Percentiles rank a stretch among this genome's conserved stretches.
Evolutionary conservation across 2,329 filamentous ascomycete genomes (phyloP).

Genomic region (Zymoseptoria passerinii): DNA sequence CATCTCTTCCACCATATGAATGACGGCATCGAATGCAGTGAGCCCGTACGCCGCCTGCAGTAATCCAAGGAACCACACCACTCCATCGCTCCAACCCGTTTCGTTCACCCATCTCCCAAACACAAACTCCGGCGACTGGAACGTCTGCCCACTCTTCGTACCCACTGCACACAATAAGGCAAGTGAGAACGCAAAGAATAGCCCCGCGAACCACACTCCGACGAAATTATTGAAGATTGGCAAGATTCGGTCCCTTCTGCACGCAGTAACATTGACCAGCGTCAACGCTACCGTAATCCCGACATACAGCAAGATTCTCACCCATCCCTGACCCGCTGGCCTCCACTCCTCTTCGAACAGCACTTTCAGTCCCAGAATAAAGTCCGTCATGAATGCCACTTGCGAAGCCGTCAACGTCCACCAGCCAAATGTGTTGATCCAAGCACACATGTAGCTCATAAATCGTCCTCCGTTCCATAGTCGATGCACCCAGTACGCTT

Average conservation of each 20-base stretch:
- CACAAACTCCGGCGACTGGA: conserved; percentile 45
- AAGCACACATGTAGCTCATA: conserved; percentile 49
- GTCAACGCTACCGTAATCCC: conserved; percentile 44
- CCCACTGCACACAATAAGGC: conserved; percentile 47
- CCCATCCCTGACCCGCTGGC: conserved; percentile 41
- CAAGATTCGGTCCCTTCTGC: conserved; percentile 41
- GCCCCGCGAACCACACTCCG: conserved; percentile 43
- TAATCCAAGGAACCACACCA: conserved; percentile 52
- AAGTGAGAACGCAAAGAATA: conserved; percentile 47
- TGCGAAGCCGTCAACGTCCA: conserved; percentile 50
- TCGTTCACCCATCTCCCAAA: conserved; percentile 46
- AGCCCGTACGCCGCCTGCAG: conserved; percentile 50
- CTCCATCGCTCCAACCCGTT: conserved; percentile 47
- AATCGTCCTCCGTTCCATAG: conserved; percentile 43
- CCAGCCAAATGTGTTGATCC: conserved; percentile 55
- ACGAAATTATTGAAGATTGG: conserved; percentile 51
- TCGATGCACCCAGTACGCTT: conserved; percentile 50
- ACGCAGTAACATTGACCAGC: conserved; percentile 44
- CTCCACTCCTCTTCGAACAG: conserved; percentile 45
- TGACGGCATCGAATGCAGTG: conserved; percentile 51
- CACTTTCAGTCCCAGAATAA: conserved; percentile 49
- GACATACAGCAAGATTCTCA: conserved; percentile 49
- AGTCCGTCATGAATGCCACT: conserved; percentile 51
- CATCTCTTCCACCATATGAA: conserved; percentile 52
- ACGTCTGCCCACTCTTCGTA: conserved; percentile 36